phyloP scores from a whole-genome alignment of 768 basidiomycete genomes.

The Ramaria sp. region DNA sequence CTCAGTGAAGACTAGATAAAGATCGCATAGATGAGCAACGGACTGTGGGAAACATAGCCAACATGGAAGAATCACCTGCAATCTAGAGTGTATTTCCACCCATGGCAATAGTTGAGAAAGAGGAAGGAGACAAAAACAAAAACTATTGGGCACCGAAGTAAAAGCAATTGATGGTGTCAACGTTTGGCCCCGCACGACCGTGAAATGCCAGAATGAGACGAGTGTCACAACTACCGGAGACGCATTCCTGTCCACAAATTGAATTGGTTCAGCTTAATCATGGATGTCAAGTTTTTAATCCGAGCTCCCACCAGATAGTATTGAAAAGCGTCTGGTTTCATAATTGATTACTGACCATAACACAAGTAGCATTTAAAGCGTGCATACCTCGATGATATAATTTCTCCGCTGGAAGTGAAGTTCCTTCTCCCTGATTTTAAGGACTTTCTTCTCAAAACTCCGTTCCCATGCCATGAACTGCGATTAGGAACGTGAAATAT shows the following conservation, averaged over 20 bases:
- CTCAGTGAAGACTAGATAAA: conserved; percentile 60
- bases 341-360: background rate
- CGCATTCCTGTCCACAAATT: conserved; percentile 22
- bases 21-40: background rate
- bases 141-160: conserved; percentile 28
- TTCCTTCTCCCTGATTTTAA: conserved; percentile 69
- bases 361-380: background rate
- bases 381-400: conserved; percentile 70
- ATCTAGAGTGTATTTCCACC: conserved; percentile 20
- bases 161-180: conserved; percentile 83
- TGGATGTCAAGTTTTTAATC: background rate
- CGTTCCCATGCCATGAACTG: conserved; percentile 95
- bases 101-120: background rate
- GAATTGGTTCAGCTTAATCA: background rate
- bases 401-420: conserved; percentile 77
- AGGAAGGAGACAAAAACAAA: background rate
- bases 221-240: conserved; percentile 42
- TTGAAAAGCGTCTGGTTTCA: conserved; percentile 31
- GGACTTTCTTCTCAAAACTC: conserved; percentile 67
- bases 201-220: conserved; percentile 47
- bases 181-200: conserved; percentile 54
- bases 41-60: background rate
- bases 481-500: background rate
- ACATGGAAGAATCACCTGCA: conserved; percentile 23
- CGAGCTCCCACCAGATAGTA: conserved; percentile 35